Conservation (phyloP, 208 protist species). For the Trypanosoma brucei region DNA sequence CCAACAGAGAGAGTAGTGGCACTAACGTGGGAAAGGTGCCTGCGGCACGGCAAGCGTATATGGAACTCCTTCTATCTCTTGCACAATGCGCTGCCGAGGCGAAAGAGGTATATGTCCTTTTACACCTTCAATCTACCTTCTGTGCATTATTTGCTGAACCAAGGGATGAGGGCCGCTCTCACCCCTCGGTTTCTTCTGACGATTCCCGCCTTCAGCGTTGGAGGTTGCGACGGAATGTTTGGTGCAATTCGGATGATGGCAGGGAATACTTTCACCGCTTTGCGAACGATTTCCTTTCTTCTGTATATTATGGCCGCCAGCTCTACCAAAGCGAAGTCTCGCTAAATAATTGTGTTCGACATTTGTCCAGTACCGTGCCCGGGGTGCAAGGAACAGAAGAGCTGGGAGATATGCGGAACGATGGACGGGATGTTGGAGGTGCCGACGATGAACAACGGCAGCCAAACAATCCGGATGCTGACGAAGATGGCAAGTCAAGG, state of each 20-base stretch:
- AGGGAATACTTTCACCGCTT: constrained; percentile 24
- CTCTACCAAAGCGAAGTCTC: constrained; percentile 17
- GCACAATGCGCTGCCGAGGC: constrained; percentile 47
- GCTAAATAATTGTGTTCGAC: background rate
- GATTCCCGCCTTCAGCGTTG: background rate
- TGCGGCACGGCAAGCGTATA: constrained; percentile 18
- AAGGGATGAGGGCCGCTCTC: background rate
- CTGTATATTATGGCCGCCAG: constrained; percentile 34
- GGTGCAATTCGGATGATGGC: constrained; percentile 8
- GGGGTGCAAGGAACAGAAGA: background rate
- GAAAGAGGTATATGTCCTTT: constrained; percentile 47
- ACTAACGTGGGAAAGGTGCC: background rate
- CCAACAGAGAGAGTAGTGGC: background rate
- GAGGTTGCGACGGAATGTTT: constrained; percentile 2
- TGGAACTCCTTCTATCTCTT: constrained; percentile 36
- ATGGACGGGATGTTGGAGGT: background rate
- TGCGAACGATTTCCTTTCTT: constrained; percentile 35
- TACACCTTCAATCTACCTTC: constrained; percentile 35
- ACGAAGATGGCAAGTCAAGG: background rate
- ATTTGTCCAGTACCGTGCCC: background rate
- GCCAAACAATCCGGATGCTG: background rate
- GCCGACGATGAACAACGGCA: background rate
- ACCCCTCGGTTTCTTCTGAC: background rate
- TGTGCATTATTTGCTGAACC: constrained; percentile 33
- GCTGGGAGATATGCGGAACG: background rate